A percentile compares a stretch with the other conserved stretches of the same genome.
Evolutionary conservation across 179 eudicot genomes (phyloP).

Genomic region (Silene vulgaris): DNA sequence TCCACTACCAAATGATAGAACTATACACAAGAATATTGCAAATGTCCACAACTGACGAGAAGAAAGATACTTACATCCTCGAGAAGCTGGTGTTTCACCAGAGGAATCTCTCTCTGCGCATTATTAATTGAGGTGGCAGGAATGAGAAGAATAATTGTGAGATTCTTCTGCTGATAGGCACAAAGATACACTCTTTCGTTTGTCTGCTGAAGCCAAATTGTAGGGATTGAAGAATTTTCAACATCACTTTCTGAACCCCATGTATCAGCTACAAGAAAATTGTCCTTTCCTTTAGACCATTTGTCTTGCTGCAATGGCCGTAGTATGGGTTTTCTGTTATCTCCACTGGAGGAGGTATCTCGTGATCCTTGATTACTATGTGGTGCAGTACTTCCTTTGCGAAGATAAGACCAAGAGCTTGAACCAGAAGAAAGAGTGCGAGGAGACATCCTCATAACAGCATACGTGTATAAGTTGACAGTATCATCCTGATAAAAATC

Average conservation of each 20-base stretch:
- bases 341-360: slow-evolving; percentile 50
- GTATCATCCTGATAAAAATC: slow-evolving; percentile 60
- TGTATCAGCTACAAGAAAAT: slow-evolving; percentile 64
- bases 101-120: slow-evolving; percentile 62
- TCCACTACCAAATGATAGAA: too few relatives aligned
- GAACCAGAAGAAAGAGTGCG: slow-evolving; percentile 56
- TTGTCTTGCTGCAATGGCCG: slow-evolving; percentile 70
- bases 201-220: slow-evolving; percentile 65
- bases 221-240: slow-evolving; percentile 42
- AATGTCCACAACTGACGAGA: background rate
- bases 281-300: slow-evolving; percentile 89
- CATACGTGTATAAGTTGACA: slow-evolving; percentile 69
- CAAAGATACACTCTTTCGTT: slow-evolving; percentile 75
- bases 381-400: slow-evolving; percentile 59
- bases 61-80: slow-evolving; percentile 49
- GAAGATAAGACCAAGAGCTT: slow-evolving; percentile 77
- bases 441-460: slow-evolving; percentile 72
- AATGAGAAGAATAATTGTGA: slow-evolving; percentile 65
- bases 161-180: slow-evolving; percentile 71
- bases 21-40: background rate
- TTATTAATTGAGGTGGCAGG: slow-evolving; percentile 55
- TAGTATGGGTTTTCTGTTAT: slow-evolving; percentile 38
- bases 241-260: slow-evolving; percentile 48
- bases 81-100: slow-evolving; percentile 72
- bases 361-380: slow-evolving; percentile 39